Base-by-base conservation (phyloP, 306 rosid genomes). In the Vachellia pachyceras region DNA sequence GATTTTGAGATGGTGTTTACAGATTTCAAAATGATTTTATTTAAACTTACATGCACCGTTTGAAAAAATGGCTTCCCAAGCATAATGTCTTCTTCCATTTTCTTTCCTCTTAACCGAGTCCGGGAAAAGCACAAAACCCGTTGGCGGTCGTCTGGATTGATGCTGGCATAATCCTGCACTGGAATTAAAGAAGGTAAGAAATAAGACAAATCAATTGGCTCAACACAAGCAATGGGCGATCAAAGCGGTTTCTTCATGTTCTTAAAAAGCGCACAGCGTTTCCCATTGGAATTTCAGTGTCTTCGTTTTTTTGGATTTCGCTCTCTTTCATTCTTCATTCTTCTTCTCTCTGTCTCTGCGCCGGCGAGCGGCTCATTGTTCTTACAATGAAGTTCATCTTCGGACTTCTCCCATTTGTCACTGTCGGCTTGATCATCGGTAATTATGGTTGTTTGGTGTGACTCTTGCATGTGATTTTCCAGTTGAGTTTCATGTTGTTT, bases 371-470 rank as follows among this genome's bases (percentile, higher is more conserved):
- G 3, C 14, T 65, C 68, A 92, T 88, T 96, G 92, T 82, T 45
- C 75, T 87, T 23, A 20, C 88, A 45, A 94, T 91, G 91, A 90
- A 72, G 88, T 84, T 94, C 77, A 87, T 90, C 5, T 92, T 94
- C 68, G 97, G 94, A 20, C 91, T 92, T 49, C 92, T 94, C 10
- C 89, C 97, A 11, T 86, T 94, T 72, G 96, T 94, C 88, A 91
- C 98, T 15, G 78, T 92, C 58, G 98, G 98, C 84, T 92, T 94
- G 98, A 90, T 92, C 40, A 87, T 92, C 33, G 98, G 98, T 94
- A 58, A 6, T 36, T 3, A 29, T 20, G 12, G 8, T 44, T 77
- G 12, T 25, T 44, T 41, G 17, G 39, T 44, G 17, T 36, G 18
- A 7, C 20, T 8, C 7, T 41, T 23, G 39, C 42, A 23, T 25